Percentiles rank a stretch among this genome's conserved stretches.
These are phyloP conservation scores for Penicillium palitans DNA, from an alignment of 2,329 filamentous ascomycete genomes.

Conservation along the genomic window DNA sequence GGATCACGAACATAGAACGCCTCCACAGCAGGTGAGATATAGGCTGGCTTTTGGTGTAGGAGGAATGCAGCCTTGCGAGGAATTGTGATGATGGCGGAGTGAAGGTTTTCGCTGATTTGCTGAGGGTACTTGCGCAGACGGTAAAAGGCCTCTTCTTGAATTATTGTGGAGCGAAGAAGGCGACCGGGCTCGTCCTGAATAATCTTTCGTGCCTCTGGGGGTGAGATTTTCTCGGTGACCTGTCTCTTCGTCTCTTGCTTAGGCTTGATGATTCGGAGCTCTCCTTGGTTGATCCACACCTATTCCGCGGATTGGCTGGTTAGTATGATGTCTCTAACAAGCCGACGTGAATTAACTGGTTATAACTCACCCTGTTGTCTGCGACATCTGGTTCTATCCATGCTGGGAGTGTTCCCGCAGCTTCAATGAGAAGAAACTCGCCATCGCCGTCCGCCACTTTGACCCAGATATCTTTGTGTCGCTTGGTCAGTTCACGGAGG, in stretches of 20 bases:
- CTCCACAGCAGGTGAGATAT: constrained; percentile 81
- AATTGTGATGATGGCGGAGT: constrained; percentile 70
- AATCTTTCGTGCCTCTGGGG: constrained; percentile 64
- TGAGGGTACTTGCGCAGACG: constrained; percentile 79
- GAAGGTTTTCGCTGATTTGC: constrained; percentile 72
- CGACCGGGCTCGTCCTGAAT: constrained; percentile 58
- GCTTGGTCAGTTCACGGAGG: constrained; percentile 74
- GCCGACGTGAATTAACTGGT: not conserved
- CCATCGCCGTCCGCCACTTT: constrained; percentile 85
- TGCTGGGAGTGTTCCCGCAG: constrained; percentile 78
- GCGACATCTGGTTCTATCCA: constrained; percentile 94
- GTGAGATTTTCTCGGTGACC: constrained; percentile 53
- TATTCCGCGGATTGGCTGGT: constrained; percentile 21
- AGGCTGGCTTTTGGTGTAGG: constrained; percentile 70
- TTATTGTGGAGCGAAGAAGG: constrained; percentile 68
- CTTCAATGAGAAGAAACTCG: constrained; percentile 93
- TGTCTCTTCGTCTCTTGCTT: constrained; percentile 47
- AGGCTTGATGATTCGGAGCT: constrained; percentile 69
- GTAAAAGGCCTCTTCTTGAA: constrained; percentile 90
- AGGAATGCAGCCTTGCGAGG: constrained; percentile 81
- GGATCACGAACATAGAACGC: constrained; percentile 90
- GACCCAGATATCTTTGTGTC: constrained; percentile 74
- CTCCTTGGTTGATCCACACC: constrained; percentile 83
- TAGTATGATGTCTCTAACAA: not conserved
- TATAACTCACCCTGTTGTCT: constrained; percentile 63